A percentile compares a stretch with the other conserved stretches of the same genome.
Evolutionary conservation across 306 rosid species (phyloP).

Genomic region (Biancaea sappan): DNA sequence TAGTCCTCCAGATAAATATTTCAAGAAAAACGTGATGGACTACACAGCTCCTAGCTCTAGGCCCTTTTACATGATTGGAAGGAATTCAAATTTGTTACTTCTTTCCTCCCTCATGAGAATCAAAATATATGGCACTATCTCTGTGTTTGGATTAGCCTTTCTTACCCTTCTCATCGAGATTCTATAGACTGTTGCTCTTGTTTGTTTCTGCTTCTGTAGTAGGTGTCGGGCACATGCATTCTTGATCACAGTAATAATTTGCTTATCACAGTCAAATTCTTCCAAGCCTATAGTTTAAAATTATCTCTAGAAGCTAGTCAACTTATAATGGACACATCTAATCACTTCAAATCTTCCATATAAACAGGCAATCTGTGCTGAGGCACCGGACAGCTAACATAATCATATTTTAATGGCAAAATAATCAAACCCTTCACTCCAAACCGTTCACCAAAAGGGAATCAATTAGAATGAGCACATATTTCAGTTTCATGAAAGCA

Average conservation of each 20-base stretch:
- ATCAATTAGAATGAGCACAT: not conserved
- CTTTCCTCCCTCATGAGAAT: slow-evolving; percentile 24
- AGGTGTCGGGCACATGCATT: slow-evolving; percentile 23
- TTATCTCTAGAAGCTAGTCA: slow-evolving; percentile 26
- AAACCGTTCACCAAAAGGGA: not conserved
- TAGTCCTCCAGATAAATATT: slow-evolving; percentile 23
- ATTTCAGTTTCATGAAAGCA: not conserved
- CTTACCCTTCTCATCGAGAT: slow-evolving; percentile 32
- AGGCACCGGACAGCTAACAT: not conserved
- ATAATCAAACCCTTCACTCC: not conserved
- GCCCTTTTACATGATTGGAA: slow-evolving; percentile 16
- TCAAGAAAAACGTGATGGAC: not conserved
- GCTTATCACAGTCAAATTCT: slow-evolving; percentile 5
- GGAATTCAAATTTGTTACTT: slow-evolving; percentile 17
- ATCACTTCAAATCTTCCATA: not conserved
- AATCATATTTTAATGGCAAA: slow-evolving; percentile 9
- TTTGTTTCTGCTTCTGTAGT: slow-evolving; percentile 25
- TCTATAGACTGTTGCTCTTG: slow-evolving; percentile 28
- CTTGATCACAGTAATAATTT: not conserved
- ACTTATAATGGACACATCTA: slow-evolving; percentile 14
- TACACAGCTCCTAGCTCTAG: not conserved
- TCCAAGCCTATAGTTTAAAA: not conserved
- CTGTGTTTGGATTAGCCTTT: slow-evolving; percentile 35
- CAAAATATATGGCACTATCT: slow-evolving; percentile 31
- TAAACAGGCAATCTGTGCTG: not conserved